Evolutionary conservation across 345 rosid species (phyloP).

Genomic region (Citrus australasica): DNA sequence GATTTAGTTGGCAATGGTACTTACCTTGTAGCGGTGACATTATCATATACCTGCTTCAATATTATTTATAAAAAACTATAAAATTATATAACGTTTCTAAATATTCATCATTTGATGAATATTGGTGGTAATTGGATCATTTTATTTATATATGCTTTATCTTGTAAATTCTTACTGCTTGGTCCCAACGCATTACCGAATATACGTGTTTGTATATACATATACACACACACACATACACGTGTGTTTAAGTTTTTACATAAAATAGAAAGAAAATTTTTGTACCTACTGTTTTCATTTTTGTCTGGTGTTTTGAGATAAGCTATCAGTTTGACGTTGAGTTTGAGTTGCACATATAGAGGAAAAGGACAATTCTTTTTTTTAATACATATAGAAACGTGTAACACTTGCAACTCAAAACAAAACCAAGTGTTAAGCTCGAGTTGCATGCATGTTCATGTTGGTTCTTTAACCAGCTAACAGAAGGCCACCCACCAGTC

Average conservation of each 20-base stretch:
- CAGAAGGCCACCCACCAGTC: background rate
- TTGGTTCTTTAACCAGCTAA: background rate
- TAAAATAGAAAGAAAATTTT: background rate
- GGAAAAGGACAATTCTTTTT: background rate
- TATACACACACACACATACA: too few species aligned
- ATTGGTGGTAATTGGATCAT: too few species aligned
- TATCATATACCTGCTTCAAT: too few species aligned
- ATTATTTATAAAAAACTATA: too few species aligned
- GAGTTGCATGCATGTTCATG: conserved; percentile 3
- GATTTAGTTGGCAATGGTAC: too few species aligned
- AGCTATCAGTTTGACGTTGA: background rate
- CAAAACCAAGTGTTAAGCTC: conserved; percentile 21
- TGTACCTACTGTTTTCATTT: background rate
- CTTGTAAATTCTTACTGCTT: conserved; percentile 11
- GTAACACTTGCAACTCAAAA: background rate
- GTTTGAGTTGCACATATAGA: background rate
- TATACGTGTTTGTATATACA: background rate
- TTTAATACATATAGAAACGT: background rate
- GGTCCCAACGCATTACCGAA: conserved; percentile 14
- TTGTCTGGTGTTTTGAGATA: background rate
- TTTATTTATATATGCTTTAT: background rate
- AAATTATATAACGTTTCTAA: too few species aligned
- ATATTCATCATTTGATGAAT: too few species aligned
- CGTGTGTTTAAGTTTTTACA: too few species aligned
- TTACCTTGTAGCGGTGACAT: too few species aligned